A percentile compares a stretch with the other conserved stretches of the same genome.
Evolutionary conservation across 768 basidiomycete species (phyloP).

Genomic region (Rhizopogon rudus): DNA sequence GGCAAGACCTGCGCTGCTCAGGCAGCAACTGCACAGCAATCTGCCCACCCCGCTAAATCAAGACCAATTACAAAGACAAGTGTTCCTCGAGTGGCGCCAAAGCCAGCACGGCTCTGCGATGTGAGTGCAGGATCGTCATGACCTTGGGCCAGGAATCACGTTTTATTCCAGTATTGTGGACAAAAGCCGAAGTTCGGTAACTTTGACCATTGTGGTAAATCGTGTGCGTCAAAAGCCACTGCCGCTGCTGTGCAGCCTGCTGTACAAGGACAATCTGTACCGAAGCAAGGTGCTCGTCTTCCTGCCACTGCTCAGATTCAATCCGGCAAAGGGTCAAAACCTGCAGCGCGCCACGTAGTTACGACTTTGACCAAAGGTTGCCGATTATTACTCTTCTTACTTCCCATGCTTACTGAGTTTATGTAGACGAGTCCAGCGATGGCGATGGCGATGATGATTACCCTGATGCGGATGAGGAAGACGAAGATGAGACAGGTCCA

Average conservation of each 20-base stretch:
- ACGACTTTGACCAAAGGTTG: slow-evolving; percentile 15
- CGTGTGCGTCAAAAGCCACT: slow-evolving; percentile 49
- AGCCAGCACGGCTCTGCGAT: slow-evolving; percentile 17
- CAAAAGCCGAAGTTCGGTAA: slow-evolving; percentile 57
- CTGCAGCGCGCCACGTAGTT: slow-evolving; percentile 7
- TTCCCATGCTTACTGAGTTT: slow-evolving; percentile 7
- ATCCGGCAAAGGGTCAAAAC: slow-evolving; percentile 11
- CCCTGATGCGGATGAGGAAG: slow-evolving; percentile 18
- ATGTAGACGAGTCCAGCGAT: slow-evolving; percentile 19
- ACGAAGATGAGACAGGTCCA: slow-evolving; percentile 13
- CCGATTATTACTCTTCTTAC: slow-evolving; percentile 3
- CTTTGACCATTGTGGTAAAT: slow-evolving; percentile 62
- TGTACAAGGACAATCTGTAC: slow-evolving; percentile 7
- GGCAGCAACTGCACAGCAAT: slow-evolving; percentile 18
- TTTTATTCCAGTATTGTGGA: slow-evolving; percentile 37
- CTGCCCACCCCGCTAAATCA: slow-evolving; percentile 6
- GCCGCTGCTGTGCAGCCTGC: slow-evolving; percentile 13
- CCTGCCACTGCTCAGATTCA: slow-evolving; percentile 6
- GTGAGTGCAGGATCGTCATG: slow-evolving; percentile 23
- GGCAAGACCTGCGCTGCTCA: slow-evolving; percentile 50
- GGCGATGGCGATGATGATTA: slow-evolving; percentile 7
- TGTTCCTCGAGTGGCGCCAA: slow-evolving; percentile 10
- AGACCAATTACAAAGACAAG: slow-evolving; percentile 11
- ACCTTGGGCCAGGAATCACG: slow-evolving; percentile 15
- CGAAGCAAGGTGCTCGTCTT: slow-evolving; percentile 13